Percentiles rank a stretch among this genome's conserved stretches.
Evolutionary conservation across 1,139 yeast species (phyloP).

Genomic region (Geotrichum carabidarum): DNA sequence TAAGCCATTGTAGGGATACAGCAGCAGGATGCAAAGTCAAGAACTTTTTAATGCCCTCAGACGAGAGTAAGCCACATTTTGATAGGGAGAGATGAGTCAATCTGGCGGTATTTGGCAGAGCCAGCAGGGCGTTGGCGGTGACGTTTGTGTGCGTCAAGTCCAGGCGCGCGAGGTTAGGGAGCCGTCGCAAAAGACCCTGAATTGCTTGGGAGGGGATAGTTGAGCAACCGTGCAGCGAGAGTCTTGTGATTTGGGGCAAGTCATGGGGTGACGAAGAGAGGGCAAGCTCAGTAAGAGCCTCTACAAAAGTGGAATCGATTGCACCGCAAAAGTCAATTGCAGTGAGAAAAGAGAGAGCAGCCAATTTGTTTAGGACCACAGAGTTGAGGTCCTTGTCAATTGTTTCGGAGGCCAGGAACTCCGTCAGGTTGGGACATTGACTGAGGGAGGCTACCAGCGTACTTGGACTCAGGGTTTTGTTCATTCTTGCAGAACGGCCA

Average conservation of each 20-base stretch:
- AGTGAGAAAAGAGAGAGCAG: conserved; percentile 54
- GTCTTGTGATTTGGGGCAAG: conserved; percentile 41
- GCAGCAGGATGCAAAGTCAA: conserved; percentile 71
- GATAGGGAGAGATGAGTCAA: conserved; percentile 76
- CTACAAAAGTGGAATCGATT: conserved; percentile 56
- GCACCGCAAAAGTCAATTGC: conserved; percentile 89
- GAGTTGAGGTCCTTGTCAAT: conserved; percentile 74
- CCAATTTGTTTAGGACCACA: conserved; percentile 53
- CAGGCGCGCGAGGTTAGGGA: conserved; percentile 57
- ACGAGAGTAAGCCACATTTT: conserved; percentile 70
- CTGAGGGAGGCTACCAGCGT: conserved; percentile 50
- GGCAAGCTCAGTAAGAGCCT: conserved; percentile 46
- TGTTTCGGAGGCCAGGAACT: conserved; percentile 78
- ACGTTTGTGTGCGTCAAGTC: conserved; percentile 81
- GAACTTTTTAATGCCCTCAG: conserved; percentile 67
- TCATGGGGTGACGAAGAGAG: not conserved
- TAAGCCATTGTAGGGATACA: conserved; percentile 60
- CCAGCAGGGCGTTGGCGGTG: conserved; percentile 50
- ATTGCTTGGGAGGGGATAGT: conserved; percentile 58
- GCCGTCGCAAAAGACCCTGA: conserved; percentile 51
- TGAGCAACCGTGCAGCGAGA: conserved; percentile 89
- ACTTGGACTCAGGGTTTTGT: conserved; percentile 76
- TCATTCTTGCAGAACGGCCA: conserved; percentile 86
- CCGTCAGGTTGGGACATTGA: conserved; percentile 61
- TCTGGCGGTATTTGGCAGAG: conserved; percentile 50